Evolutionary conservation across 306 rosid genomes (phyloP).

Genomic region (Canavalia gladiata): DNA sequence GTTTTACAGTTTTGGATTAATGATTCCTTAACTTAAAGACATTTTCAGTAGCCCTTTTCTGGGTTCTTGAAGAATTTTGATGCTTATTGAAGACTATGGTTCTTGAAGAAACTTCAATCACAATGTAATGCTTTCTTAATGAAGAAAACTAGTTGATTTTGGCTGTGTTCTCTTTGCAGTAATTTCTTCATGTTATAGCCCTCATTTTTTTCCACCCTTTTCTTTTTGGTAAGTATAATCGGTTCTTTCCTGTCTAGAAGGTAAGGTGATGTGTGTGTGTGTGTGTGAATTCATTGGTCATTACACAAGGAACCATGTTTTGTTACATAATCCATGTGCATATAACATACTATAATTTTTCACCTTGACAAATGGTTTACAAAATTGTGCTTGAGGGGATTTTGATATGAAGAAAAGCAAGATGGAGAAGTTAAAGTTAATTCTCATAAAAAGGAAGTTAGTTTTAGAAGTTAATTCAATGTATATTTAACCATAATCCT

Average conservation of each 20-base stretch:
- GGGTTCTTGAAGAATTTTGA: neutral
- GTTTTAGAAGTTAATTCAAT: neutral
- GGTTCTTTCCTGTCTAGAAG: neutral
- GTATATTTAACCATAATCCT: neutral
- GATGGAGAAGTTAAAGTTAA: too few species aligned
- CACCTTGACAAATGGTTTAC: slow-evolving; percentile 3
- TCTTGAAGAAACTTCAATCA: neutral
- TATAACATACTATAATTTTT: neutral
- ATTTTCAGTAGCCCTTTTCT: neutral
- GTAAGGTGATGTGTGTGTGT: too few species aligned
- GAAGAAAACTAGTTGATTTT: slow-evolving; percentile 24
- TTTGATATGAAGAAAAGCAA: neutral
- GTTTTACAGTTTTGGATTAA: neutral
- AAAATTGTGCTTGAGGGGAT: neutral
- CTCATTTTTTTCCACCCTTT: neutral
- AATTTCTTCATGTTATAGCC: neutral
- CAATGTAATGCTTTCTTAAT: neutral
- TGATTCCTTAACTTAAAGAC: neutral
- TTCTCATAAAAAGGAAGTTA: too few species aligned
- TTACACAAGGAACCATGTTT: neutral
- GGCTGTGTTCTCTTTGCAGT: slow-evolving; percentile 10
- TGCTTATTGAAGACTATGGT: neutral
- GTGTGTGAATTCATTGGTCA: neutral
- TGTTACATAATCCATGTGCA: neutral
- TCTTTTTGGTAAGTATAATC: neutral